phyloP scores from a whole-genome alignment of 1,284 basidiomycete species.

The Trametes hirsuta region DNA sequence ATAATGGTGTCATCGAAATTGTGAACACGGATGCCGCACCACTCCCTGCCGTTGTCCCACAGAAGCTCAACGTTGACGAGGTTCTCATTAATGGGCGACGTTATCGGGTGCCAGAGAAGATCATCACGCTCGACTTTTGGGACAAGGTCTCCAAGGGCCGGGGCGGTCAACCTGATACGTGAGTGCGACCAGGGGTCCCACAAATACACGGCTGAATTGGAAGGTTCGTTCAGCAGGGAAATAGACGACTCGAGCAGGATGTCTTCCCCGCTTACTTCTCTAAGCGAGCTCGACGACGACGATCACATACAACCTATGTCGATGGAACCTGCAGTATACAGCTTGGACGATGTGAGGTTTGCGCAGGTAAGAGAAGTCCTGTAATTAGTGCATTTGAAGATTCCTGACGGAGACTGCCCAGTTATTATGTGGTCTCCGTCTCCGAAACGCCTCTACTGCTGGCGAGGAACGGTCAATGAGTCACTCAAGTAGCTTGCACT shows the following conservation, averaged over 20 bases:
- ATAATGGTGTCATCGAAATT: slow-evolving; percentile 94
- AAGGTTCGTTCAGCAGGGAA: slow-evolving; percentile 5
- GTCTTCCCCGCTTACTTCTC: slow-evolving; percentile 75
- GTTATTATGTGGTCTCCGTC: slow-evolving; percentile 24
- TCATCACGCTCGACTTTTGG: slow-evolving; percentile 96
- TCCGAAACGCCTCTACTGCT: slow-evolving; percentile 2
- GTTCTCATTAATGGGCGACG: slow-evolving; percentile 82
- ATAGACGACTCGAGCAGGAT: slow-evolving; percentile 47
- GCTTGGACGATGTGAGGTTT: slow-evolving; percentile 43
- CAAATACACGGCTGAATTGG: not conserved
- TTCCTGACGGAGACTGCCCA: not conserved
- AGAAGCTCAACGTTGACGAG: slow-evolving; percentile 67
- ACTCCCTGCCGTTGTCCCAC: slow-evolving; percentile 34
- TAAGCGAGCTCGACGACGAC: slow-evolving; percentile 73
- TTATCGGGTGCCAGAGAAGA: slow-evolving; percentile 92
- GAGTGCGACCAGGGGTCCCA: slow-evolving; percentile 23
- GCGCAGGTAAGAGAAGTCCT: slow-evolving; percentile 37
- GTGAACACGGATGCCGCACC: slow-evolving; percentile 63
- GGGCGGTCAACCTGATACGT: slow-evolving; percentile 44
- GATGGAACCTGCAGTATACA: slow-evolving; percentile 29
- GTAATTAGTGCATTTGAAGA: not conserved
- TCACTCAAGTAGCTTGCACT: not conserved
- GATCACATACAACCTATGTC: slow-evolving; percentile 38
- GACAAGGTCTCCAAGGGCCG: slow-evolving; percentile 67
- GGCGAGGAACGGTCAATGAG: not conserved